A percentile compares a stretch with the other conserved stretches of the same genome.
These are phyloP conservation scores for Glonium stellatum DNA, from an alignment of 495 filamentous ascomycete species.

Conservation along the genomic window DNA sequence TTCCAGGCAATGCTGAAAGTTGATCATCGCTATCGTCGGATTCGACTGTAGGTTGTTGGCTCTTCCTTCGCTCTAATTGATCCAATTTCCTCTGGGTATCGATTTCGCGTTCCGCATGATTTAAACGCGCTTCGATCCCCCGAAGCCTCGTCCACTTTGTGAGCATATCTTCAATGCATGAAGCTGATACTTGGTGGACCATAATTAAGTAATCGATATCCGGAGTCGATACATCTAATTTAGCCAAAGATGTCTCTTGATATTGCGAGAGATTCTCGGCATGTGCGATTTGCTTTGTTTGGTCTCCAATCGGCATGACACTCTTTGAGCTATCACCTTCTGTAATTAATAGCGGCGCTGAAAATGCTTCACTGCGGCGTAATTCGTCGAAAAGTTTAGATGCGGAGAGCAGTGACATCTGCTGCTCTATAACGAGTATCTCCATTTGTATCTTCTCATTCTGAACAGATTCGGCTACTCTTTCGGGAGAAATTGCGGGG, in stretches of 20 bases:
- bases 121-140: constrained; percentile 7
- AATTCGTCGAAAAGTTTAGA: constrained; percentile 7
- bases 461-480: constrained; percentile 6
- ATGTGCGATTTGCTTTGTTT: background rate
- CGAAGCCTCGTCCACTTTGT: constrained; percentile 19
- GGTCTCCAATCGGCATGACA: constrained; percentile 4
- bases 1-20: constrained; percentile 5
- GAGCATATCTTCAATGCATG: constrained; percentile 16
- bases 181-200: constrained; percentile 9
- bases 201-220: constrained; percentile 10
- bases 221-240: constrained; percentile 3
- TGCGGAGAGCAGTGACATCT: constrained; percentile 13
- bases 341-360: background rate
- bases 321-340: constrained; percentile 11
- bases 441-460: constrained; percentile 25
- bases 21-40: constrained; percentile 21
- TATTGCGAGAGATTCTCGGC: constrained; percentile 12
- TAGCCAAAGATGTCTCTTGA: constrained; percentile 11
- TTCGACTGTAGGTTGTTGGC: constrained; percentile 22
- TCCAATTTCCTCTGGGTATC: constrained; percentile 3
- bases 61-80: constrained; percentile 3
- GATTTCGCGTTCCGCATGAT: constrained; percentile 6
- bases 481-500: constrained; percentile 17
- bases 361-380: background rate
- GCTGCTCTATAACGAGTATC: constrained; percentile 26